These are phyloP conservation scores for Lodderomyces pseudojiufengensis DNA, from an alignment of 1,139 yeast genomes.

Conservation along the genomic window DNA sequence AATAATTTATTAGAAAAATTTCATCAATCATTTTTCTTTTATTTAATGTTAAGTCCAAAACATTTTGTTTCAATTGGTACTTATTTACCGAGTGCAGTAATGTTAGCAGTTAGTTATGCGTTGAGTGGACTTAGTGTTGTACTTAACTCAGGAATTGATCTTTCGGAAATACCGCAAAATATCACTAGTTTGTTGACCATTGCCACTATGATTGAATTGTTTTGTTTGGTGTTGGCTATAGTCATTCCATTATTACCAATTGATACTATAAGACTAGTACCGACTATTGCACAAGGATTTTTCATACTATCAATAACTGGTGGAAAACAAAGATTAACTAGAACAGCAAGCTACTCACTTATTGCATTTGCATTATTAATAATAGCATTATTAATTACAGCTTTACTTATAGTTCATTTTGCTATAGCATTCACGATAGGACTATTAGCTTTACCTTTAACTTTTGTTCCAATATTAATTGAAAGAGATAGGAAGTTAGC, in stretches of 20 bases:
- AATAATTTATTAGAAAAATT: conserved; percentile 92
- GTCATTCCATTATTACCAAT: conserved; percentile 20
- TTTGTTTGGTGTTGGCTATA: conserved; percentile 27
- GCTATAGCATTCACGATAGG: conserved; percentile 75
- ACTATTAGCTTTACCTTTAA: conserved; percentile 64
- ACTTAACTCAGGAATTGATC: conserved; percentile 39
- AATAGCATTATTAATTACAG: conserved; percentile 59
- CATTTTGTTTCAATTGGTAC: conserved; percentile 91
- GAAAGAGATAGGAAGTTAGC: conserved; percentile 19
- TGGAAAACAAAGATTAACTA: background rate
- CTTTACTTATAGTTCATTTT: conserved; percentile 79
- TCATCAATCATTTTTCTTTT: conserved; percentile 95
- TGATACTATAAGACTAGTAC: conserved; percentile 13
- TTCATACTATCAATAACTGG: background rate
- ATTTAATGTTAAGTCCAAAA: conserved; percentile 73
- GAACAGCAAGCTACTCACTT: conserved; percentile 1
- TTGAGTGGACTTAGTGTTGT: conserved; percentile 63
- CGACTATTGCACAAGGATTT: conserved; percentile 5
- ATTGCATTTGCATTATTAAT: conserved; percentile 21
- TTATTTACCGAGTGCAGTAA: conserved; percentile 81
- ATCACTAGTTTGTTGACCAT: conserved; percentile 25
- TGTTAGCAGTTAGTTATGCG: conserved; percentile 68
- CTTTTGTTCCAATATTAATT: conserved; percentile 52
- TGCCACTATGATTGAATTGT: conserved; percentile 34
- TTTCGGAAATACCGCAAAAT: conserved; percentile 21